Evolutionary conservation across 805 yeast genomes (phyloP), one percentile per base, ranked within the genome.

Genomic region (Blastobotrys robertii): DNA sequence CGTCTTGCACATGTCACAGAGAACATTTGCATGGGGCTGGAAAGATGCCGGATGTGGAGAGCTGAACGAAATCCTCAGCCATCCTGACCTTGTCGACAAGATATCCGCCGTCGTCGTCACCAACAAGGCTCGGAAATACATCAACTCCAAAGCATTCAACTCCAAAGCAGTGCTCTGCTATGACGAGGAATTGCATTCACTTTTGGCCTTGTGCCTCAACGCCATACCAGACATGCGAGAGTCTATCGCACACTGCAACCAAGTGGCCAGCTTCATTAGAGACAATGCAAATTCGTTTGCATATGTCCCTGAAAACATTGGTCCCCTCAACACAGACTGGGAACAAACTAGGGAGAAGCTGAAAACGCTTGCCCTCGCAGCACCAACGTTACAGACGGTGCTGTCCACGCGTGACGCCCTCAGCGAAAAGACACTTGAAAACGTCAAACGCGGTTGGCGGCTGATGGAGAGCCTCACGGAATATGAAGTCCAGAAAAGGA

Each of bases 21-120:
- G 33, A 4, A 30, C 34, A 8, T 14, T 30, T 4, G 41, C 41
- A 2, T 38, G 41, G 34, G 35, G 31, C 30, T 38, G 41, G 41
- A 30, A 30, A 12, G 35, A 38, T 29, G 41, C 31, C 5, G 28
- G 30, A 2, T 9, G 30, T 8, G 32, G 30, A 3, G 22, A 30
- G 15, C 14, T 19, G 35, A 19, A 15, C 14, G 25, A 13, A 10
- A 16, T 14, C 15, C 16, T 29, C 6, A 6, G n/a, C 11, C 30
- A 38, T n/a, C 22, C 22, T 11, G 41, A 38, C 12, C 34, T 38
- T 7, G 35, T 34, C 11, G 14, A 13, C 15, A 38, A 38, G 34
- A 15, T 38, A 8, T 25, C 28, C 2, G 41, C 29, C 11, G 35
- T 38, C 10, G 35, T 38, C n/a, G 30, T 38, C 9, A 38, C 41